Conservation (phyloP, 2,329 filamentous ascomycete genomes). For the Arthrobotrys musiformis region DNA sequence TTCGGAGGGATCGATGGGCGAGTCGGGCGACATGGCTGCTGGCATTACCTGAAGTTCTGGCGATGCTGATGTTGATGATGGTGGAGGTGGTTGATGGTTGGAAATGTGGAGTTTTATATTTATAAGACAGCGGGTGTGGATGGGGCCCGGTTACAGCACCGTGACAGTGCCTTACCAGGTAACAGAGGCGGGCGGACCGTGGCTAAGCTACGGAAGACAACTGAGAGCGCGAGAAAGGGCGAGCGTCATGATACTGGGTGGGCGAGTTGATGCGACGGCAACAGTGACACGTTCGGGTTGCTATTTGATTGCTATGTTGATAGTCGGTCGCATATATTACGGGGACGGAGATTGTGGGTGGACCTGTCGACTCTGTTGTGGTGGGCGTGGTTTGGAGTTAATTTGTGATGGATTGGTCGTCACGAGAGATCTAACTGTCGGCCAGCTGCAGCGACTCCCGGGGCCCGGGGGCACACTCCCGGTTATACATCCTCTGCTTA, state of each 20-base stretch:
- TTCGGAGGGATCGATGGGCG: conserved; percentile 51
- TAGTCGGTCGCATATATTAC: neutral
- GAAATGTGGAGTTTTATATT: neutral
- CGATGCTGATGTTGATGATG: conserved; percentile 1
- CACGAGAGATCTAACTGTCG: conserved; percentile 19
- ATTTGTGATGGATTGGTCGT: conserved; percentile 22
- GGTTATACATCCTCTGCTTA: neutral
- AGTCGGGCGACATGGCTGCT: conserved; percentile 51
- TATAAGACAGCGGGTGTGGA: conserved; percentile 2
- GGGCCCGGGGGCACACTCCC: neutral
- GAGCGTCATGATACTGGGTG: conserved; percentile 40
- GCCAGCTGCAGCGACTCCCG: neutral
- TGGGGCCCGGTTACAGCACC: neutral
- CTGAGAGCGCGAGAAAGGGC: conserved; percentile 23
- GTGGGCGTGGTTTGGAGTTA: neutral
- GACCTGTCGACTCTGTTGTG: neutral
- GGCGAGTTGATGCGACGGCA: conserved; percentile 13
- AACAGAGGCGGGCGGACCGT: neutral
- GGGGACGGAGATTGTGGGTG: conserved; percentile 5
- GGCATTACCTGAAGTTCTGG: conserved; percentile 20
- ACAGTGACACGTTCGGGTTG: neutral
- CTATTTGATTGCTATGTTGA: neutral
- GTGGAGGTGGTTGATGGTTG: neutral
- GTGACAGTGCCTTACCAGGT: conserved; percentile 14
- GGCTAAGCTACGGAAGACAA: conserved; percentile 19